Evolutionary conservation across 2,329 filamentous ascomycete species (phyloP).

Genomic region (Dendrostoma leiphaemia): DNA sequence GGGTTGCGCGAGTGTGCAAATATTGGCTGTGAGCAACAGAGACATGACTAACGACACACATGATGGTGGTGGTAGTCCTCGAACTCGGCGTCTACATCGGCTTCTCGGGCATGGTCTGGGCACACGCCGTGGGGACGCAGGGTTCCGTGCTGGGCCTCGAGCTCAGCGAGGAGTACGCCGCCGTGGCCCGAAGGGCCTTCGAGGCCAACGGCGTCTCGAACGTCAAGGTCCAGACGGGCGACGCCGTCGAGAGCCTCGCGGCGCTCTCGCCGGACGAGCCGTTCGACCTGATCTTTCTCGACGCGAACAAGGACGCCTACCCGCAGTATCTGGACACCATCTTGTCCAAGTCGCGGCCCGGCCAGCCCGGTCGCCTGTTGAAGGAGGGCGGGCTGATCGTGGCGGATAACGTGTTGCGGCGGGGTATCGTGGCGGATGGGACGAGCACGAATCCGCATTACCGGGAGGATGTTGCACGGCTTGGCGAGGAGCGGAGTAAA

Average conservation of each 20-base stretch:
- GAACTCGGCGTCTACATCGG: slow-evolving; percentile 49
- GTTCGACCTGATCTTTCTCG: slow-evolving; percentile 54
- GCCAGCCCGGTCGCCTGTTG: slow-evolving; percentile 38
- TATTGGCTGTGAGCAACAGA: no score
- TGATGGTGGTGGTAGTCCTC: slow-evolving; percentile 33
- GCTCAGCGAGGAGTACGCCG: slow-evolving; percentile 41
- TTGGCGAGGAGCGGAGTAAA: slow-evolving; percentile 5
- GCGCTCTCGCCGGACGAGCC: slow-evolving; percentile 36
- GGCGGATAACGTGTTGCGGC: slow-evolving; percentile 52
- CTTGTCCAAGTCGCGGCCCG: slow-evolving; percentile 40
- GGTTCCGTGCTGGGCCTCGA: slow-evolving; percentile 45
- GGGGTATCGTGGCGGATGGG: slow-evolving; percentile 44
- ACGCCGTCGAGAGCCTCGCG: slow-evolving; percentile 40
- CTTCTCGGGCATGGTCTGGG: slow-evolving; percentile 48
- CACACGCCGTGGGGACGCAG: slow-evolving; percentile 42
- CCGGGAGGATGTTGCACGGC: slow-evolving; percentile 4
- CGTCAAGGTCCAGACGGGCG: slow-evolving; percentile 44
- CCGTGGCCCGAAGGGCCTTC: slow-evolving; percentile 37
- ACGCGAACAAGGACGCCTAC: slow-evolving; percentile 53
- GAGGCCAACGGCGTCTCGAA: slow-evolving; percentile 40
- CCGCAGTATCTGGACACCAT: slow-evolving; percentile 45
- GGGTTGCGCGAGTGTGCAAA: no score
- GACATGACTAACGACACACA: no score
- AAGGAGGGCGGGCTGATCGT: slow-evolving; percentile 49
- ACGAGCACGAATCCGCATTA: slow-evolving; percentile 29